These are phyloP conservation scores for Diaporthe citrichinensis DNA, from an alignment of 2,329 filamentous ascomycete species.

Conservation along the genomic window DNA sequence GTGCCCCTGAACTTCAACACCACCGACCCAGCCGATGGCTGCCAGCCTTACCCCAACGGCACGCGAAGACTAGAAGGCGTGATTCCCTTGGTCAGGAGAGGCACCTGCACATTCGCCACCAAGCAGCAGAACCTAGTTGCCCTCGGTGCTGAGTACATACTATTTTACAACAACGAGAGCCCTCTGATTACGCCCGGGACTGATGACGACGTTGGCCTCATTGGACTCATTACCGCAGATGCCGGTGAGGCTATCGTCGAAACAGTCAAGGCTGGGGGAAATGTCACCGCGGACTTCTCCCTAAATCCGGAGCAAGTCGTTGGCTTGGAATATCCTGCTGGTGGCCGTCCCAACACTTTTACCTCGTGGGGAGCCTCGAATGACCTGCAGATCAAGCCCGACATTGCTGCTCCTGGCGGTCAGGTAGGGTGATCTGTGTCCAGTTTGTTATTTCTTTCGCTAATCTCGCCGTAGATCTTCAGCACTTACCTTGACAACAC, in stretches of 20 bases:
- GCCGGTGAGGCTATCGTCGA: conserved; percentile 51
- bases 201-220: conserved; percentile 4
- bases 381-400: conserved; percentile 59
- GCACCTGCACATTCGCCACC: conserved; percentile 44
- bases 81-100: conserved; percentile 58
- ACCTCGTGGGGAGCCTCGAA: conserved; percentile 60
- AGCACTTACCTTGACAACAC: conserved; percentile 57
- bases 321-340: conserved; percentile 41
- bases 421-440: conserved; percentile 20
- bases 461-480: conserved; percentile 51
- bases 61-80: conserved; percentile 56
- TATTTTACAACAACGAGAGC: conserved; percentile 52
- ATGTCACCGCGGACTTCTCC: conserved; percentile 50
- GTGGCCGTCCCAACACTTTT: conserved; percentile 55
- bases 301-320: conserved; percentile 30
- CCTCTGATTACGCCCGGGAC: conserved; percentile 33
- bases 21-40: conserved; percentile 51
- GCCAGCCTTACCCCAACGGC: conserved; percentile 53
- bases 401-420: conserved; percentile 59
- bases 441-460: background rate
- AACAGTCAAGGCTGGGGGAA: conserved; percentile 48
- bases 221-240: conserved; percentile 46
- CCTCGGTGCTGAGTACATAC: conserved; percentile 49
- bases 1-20: conserved; percentile 46
- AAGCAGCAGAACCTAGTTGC: conserved; percentile 51